Conservation (phyloP, 805 yeast species). For the baker's yeast (Saccharomyces cerevisiae) region DNA sequence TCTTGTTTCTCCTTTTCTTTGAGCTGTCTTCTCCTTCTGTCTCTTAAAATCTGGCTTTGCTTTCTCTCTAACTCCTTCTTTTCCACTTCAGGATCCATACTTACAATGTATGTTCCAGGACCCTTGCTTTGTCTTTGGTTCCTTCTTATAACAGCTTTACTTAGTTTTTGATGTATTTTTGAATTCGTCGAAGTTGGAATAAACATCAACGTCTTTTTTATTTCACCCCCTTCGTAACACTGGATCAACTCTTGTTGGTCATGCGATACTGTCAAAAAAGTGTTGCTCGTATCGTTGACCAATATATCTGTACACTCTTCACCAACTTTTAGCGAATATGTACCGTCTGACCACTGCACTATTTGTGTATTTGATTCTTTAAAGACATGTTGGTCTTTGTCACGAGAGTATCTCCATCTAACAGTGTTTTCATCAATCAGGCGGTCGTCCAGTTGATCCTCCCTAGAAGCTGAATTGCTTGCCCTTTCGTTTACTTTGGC, state of each 20-base stretch:
- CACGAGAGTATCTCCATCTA: constrained; percentile 87
- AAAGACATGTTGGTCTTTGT: constrained; percentile 57
- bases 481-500: constrained; percentile 38
- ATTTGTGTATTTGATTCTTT: constrained; percentile 86
- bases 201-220: constrained; percentile 60
- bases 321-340: constrained; percentile 78
- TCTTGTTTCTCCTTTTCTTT: constrained; percentile 50
- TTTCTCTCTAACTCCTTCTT: constrained; percentile 60
- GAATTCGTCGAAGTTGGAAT: constrained; percentile 90
- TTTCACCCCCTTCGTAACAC: constrained; percentile 51
- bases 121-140: constrained; percentile 30
- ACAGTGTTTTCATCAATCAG: constrained; percentile 74
- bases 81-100: constrained; percentile 61
- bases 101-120: constrained; percentile 35
- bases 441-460: constrained; percentile 52
- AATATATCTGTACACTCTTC: constrained; percentile 77
- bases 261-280: constrained; percentile 62
- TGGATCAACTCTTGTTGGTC: constrained; percentile 60
- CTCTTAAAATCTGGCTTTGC: constrained; percentile 55
- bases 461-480: constrained; percentile 28
- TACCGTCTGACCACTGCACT: constrained; percentile 91
- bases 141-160: constrained; percentile 50
- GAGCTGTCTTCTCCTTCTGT: constrained; percentile 54
- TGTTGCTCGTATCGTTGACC: constrained; percentile 56
- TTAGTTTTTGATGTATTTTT: constrained; percentile 69